Evolutionary conservation across 1,284 basidiomycete species (phyloP).

Genomic region (Rhodotorula sp.): DNA sequence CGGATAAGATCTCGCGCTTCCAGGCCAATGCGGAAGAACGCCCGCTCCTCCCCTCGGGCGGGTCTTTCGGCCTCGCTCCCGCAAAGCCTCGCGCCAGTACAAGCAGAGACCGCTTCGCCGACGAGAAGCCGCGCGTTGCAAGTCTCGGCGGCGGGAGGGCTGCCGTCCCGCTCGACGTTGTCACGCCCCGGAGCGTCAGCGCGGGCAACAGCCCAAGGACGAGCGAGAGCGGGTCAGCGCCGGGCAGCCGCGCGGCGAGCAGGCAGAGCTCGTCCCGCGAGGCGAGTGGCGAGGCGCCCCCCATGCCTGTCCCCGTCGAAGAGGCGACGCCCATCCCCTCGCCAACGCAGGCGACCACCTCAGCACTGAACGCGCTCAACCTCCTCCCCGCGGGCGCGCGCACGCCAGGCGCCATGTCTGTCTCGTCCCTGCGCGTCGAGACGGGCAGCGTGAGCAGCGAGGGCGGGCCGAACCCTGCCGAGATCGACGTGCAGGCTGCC

Average conservation of each 20-base stretch:
- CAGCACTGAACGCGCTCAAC: background rate
- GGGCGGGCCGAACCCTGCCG: slow-evolving; percentile 7
- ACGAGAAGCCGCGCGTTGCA: slow-evolving; percentile 25
- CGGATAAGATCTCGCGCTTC: slow-evolving; percentile 37
- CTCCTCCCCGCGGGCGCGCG: slow-evolving; percentile 14
- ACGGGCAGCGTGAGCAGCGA: slow-evolving; percentile 33
- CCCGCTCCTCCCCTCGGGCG: slow-evolving; percentile 29
- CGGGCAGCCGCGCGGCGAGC: slow-evolving; percentile 2
- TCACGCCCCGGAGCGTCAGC: slow-evolving; percentile 26
- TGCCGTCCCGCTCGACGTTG: slow-evolving; percentile 27
- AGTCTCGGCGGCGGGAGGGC: slow-evolving; percentile 37
- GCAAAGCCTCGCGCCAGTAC: slow-evolving; percentile 2
- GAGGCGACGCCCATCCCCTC: slow-evolving; percentile 8
- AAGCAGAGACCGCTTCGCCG: background rate
- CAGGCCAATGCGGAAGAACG: slow-evolving; percentile 22
- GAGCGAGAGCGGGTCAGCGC: slow-evolving; percentile 16
- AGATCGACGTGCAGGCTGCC: slow-evolving; percentile 1
- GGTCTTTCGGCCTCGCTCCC: slow-evolving; percentile 30
- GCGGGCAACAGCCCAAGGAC: slow-evolving; percentile 7
- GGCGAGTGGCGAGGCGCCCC: background rate
- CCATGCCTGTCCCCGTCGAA: background rate
- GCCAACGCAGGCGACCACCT: background rate
- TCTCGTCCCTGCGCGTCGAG: slow-evolving; percentile 39
- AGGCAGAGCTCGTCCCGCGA: background rate
- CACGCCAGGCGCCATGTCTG: slow-evolving; percentile 32